Evolutionary conservation across 768 basidiomycete genomes (phyloP), one percentile per base, ranked within the genome.

Genomic region (Gautieria morchelliformis): DNA sequence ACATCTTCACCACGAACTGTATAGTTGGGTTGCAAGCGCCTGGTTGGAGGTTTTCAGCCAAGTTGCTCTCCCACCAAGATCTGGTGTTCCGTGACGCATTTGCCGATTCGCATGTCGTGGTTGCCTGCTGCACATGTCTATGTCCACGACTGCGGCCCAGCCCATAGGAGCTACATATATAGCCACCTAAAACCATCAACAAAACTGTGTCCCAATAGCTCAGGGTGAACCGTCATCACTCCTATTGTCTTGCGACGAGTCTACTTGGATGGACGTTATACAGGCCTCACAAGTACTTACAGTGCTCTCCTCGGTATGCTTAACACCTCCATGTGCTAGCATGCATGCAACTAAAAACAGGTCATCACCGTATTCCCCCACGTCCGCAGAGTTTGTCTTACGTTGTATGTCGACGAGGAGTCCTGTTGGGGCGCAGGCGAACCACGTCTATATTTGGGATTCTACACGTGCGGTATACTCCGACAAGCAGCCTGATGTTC

Each of bases 31-130:
- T 27, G 27, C 27, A 27, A 27, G 27, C 27, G 5, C 27, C n/a
- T n/a, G n/a, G n/a, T n/a, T n/a, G n/a, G n/a, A n/a, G n/a, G n/a
- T n/a, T n/a, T n/a, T n/a, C 22, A 84, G 85, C 0, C 87, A 88
- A 68, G 86, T 87, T 0, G 86, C 87, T 4, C 81, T 89, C 7
- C 87, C 86, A 0, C 85, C 2, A 85, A 84, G 4, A 87, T 87
- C 64, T 79, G 78, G 78, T 83, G 49, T 15, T 68, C 27, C 3
- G 27, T 27, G 27, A 27, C 27, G 27, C 60, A 10, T 44, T 37
- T 6, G 37, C 47, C 30, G 20, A 19, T 52, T 24, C 50, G 24
- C 24, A 17, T 42, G 6, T 33, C 12, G 32, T 27, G 45, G 32
- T 27, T 27, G 27, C 17, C 17, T 15, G 20, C 32, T 49, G 33